A percentile compares a stretch with the other conserved stretches of the same genome.
phyloP scores from a whole-genome alignment of 2,329 filamentous ascomycete genomes.

The Aspergillus piperis region DNA sequence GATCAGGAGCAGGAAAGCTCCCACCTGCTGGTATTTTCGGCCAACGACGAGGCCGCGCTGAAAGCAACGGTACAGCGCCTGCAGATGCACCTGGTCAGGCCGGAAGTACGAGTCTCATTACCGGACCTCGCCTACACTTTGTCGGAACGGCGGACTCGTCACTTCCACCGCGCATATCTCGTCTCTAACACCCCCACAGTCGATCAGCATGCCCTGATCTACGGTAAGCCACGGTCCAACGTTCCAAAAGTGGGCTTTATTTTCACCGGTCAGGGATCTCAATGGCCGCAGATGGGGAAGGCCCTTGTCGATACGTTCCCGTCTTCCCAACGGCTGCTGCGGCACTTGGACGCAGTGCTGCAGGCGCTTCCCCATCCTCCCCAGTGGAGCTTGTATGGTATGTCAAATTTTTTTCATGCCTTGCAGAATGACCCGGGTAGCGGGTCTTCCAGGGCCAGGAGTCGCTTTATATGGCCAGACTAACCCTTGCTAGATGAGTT shows the following conservation, averaged over 20 bases:
- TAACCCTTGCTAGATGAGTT: neutral
- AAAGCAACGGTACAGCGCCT: too few species aligned
- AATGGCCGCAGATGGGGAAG: neutral
- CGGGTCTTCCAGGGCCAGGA: too few species aligned
- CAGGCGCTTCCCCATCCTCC: neutral
- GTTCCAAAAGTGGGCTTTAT: neutral
- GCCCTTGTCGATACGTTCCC: neutral
- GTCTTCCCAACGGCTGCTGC: neutral
- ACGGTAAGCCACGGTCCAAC: neutral
- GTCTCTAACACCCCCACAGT: too few species aligned
- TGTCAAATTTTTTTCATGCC: neutral
- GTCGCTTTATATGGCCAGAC: too few species aligned
- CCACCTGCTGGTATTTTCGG: too few species aligned
- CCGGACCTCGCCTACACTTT: too few species aligned
- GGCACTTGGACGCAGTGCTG: neutral
- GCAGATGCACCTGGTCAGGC: too few species aligned
- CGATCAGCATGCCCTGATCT: neutral
- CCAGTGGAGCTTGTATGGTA: neutral
- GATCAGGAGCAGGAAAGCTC: too few species aligned
- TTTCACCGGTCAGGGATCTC: neutral
- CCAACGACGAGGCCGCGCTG: too few species aligned
- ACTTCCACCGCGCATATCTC: neutral
- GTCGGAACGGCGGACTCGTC: neutral
- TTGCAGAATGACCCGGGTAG: neutral
- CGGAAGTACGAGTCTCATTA: too few species aligned